Conservation (phyloP, 148 eudicot genomes). For the Rhododendron ovatum region DNA sequence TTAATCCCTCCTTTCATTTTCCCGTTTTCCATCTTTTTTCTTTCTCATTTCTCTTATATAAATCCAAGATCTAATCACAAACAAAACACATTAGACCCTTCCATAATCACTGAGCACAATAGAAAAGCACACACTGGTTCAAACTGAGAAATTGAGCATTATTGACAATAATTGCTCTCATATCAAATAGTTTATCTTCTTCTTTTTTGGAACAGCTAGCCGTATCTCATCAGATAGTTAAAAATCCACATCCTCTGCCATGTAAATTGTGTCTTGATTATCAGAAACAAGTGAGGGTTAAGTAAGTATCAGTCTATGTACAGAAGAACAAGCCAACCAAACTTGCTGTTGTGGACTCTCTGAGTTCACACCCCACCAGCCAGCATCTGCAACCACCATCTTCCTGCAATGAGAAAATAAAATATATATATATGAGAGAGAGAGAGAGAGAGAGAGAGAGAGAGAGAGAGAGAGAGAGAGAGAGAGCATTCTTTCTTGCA, state of each 20-base stretch:
- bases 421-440: neutral
- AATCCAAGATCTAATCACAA: neutral
- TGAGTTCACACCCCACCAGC: neutral
- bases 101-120: neutral
- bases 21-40: neutral
- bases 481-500: neutral
- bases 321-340: neutral
- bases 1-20: neutral
- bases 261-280: neutral
- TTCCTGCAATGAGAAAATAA: neutral
- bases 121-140: neutral
- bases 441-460: neutral
- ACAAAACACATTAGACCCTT: neutral
- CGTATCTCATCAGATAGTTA: neutral
- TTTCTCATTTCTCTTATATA: neutral
- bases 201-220: neutral
- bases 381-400: conserved; percentile 9
- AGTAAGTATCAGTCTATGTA: neutral
- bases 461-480: neutral
- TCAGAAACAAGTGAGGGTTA: neutral
- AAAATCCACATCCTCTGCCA: neutral
- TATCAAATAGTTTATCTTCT: neutral
- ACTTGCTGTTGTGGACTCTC: neutral
- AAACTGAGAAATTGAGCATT: neutral
- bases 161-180: neutral